Evolutionary conservation across 176 grass and related monocot species (phyloP), one percentile per base, ranked within the genome.

Genomic region (Aegilops speltoides): DNA sequence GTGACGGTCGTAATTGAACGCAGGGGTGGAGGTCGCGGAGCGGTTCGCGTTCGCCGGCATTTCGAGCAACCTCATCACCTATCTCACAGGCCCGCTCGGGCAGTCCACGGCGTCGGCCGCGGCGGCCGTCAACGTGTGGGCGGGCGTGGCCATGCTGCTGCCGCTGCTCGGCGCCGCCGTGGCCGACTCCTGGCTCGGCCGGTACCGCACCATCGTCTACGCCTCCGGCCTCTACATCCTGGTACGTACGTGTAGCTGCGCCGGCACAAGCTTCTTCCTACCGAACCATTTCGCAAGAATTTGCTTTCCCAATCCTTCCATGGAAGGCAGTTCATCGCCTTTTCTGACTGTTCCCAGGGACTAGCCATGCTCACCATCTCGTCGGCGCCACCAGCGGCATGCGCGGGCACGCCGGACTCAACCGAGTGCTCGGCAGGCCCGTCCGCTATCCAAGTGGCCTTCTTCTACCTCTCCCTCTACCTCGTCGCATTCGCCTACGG

Each of bases 391-490:
- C 4, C 31, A 14, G 13, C 46, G 46, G 46, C 48, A 43, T 70
- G 67, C 7, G 61, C 10, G 62, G 22, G 57, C 33, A 25, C 8
- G 16, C 34, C 4, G 57, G 24, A 23, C 5, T 11, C 83, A 23
- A 16, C 71, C 3, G 38, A 23, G 11, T 73, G 82, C 64, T 78
- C 50, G 6, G 52, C 34, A 3, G n/a, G 38, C 72, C 13, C 60
- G 3, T 64, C 69, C 1, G 0, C 83, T 7, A 4, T 26, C 16
- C 69, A 79, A 2, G 79, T 89, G 57, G 41, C 4, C 8, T 43
- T 83, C 83, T 89, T 92, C 54, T 92, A 78, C 64, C 0, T 92
- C 52, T 86, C 87, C 41, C 87, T 89, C 20, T 89, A 86, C 34
- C 20, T 89, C 0, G 28, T 92, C 3, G 82, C 87, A 1, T 76